phyloP scores from a whole-genome alignment of 2,329 filamentous ascomycete species.

The Calonectria hawksworthii region DNA sequence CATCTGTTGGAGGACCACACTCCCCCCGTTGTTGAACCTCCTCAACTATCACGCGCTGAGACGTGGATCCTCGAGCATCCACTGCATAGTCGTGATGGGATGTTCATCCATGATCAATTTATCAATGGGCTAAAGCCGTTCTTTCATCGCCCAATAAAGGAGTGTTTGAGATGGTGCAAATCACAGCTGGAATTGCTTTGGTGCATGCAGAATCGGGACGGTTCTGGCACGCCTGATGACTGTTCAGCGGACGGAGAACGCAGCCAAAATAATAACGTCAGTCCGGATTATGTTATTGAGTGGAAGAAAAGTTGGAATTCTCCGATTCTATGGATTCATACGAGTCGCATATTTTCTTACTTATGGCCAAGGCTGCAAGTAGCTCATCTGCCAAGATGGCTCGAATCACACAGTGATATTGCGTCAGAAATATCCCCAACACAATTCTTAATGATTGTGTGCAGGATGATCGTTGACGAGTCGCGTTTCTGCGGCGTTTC shows the following conservation, averaged over 20 bases:
- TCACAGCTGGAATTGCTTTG: not conserved
- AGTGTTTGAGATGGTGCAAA: too few species aligned
- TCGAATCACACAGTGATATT: not conserved
- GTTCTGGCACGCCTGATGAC: too few species aligned
- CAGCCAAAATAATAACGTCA: too few species aligned
- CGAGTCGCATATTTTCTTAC: not conserved
- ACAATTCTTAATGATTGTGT: not conserved
- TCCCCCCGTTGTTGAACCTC: too few species aligned
- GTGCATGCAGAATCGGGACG: too few species aligned
- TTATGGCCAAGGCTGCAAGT: not conserved
- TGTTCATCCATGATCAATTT: not conserved
- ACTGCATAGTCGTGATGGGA: not conserved
- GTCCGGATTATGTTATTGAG: too few species aligned
- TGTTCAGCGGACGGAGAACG: too few species aligned
- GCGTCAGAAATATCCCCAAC: not conserved
- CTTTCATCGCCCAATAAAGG: too few species aligned
- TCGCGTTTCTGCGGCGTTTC: not conserved
- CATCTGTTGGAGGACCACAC: not conserved
- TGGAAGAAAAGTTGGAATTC: not conserved
- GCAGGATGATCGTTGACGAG: not conserved
- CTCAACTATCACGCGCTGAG: not conserved
- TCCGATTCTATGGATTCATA: not conserved
- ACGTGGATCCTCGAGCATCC: not conserved
- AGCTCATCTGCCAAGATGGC: not conserved
- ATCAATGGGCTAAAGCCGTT: too few species aligned